Evolutionary conservation across 345 rosid species (phyloP), one percentile per base, ranked within the genome.

Genomic region (Sonneratia alba): DNA sequence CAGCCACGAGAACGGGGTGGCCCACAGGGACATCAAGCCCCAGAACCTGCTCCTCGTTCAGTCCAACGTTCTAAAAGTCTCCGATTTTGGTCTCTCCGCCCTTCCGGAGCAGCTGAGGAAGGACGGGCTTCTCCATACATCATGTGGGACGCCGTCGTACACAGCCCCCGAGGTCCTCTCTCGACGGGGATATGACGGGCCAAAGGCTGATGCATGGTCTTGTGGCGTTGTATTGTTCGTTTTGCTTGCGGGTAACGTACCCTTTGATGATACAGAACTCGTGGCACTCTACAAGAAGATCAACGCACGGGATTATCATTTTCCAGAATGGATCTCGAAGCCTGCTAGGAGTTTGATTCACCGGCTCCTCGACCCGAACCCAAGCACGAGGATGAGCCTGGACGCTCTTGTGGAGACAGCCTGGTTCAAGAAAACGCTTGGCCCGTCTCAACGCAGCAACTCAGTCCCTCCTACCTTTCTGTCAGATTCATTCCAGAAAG

Each of bases 361-460:
- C 77, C 81, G 79, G 77, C 82, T 94, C 66, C 87, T 94, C 6
- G 96, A 94, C 55, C 98, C 98, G 56, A 87, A 87, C 70, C 98
- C 98, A 0, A 53, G 7, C 0, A 75, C 91, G 7, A 86, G 98
- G 80, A 86, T 86, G 95, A 85, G 89, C 77, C 67, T 91, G 0
- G 91, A 79, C 21, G 49, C 70, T 9, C 72, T 94, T 13, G 84
- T 68, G 74, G 77, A 43, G 7, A 86, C 88, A 3, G 24, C 78
- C 7, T 94, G 97, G 96, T 87, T 83, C 81, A 72, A 77, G 77
- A 91, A 79, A 70, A 79, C 77, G 1, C 74, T 75, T 36, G 32
- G 32, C 32, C 32, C 32, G 32, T 27, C 32, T 27, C 32, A 27
- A 79, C 63, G 51, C 72, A 65, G 32, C 63, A 78, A 27, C 32